These are phyloP conservation scores for Plasmodium yoelii DNA, from an alignment of 169 alveolate species.

Conservation along the genomic window DNA sequence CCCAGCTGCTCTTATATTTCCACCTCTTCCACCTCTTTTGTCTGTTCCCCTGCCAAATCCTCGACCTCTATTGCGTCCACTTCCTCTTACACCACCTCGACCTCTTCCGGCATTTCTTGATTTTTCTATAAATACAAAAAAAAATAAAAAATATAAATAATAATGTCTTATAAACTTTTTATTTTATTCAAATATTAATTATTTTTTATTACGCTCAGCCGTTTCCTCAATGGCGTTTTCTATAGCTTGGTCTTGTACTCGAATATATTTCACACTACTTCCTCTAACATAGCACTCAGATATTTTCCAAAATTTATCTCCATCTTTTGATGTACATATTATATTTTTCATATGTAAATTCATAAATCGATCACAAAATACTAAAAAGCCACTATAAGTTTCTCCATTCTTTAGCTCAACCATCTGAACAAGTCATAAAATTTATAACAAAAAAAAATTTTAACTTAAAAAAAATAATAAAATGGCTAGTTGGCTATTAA, in stretches of 20 bases:
- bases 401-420: slow-evolving; percentile 90
- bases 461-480: background rate
- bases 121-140: slow-evolving; percentile 28
- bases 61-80: too few relatives aligned
- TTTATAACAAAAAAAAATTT: background rate
- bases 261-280: slow-evolving; percentile 87
- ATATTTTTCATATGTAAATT: slow-evolving; percentile 88
- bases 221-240: slow-evolving; percentile 87
- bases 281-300: slow-evolving; percentile 89
- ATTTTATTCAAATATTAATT: slow-evolving; percentile 13
- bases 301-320: slow-evolving; percentile 87
- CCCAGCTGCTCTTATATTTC: slow-evolving; percentile 28
- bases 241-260: slow-evolving; percentile 88
- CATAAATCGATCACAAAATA: slow-evolving; percentile 89
- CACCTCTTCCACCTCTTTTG: slow-evolving; percentile 24
- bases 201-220: slow-evolving; percentile 60
- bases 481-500: background rate
- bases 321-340: slow-evolving; percentile 88
- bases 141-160: background rate
- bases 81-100: slow-evolving; percentile 5
- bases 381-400: slow-evolving; percentile 88
- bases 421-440: slow-evolving; percentile 76
- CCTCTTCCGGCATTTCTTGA: slow-evolving; percentile 55
- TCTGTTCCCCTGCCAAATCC: too few relatives aligned
- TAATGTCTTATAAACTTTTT: background rate